Conservation (phyloP, 2,329 filamentous ascomycete genomes). For the Clarireedia paspali region DNA sequence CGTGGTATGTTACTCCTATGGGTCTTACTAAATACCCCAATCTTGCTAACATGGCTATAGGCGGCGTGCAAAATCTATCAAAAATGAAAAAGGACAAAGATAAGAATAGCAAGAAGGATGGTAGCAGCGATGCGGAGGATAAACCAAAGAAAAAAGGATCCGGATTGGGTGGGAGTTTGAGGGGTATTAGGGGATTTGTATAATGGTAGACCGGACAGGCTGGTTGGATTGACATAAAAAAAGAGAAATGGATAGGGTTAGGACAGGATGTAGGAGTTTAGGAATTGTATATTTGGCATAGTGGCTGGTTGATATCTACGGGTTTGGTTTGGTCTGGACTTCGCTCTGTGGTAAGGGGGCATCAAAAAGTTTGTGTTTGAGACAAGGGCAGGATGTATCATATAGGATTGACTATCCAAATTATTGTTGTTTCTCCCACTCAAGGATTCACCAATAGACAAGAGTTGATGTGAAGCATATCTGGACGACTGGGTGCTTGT, state of each 20-base stretch:
- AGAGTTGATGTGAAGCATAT: background rate
- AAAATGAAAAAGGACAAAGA: conserved; percentile 2
- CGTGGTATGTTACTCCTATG: conserved; percentile 37
- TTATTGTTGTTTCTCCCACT: too few relatives aligned
- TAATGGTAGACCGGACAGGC: background rate
- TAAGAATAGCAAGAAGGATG: conserved; percentile 1
- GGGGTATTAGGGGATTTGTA: background rate
- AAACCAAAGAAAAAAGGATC: conserved; percentile 7
- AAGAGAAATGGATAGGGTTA: background rate
- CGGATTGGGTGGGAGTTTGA: background rate
- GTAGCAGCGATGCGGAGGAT: conserved; percentile 15
- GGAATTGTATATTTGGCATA: background rate
- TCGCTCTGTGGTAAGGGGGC: too few relatives aligned
- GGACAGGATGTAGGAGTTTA: background rate
- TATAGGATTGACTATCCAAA: too few relatives aligned
- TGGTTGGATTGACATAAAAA: too few relatives aligned
- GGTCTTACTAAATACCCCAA: background rate
- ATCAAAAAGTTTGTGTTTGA: too few relatives aligned
- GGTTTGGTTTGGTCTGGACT: too few relatives aligned
- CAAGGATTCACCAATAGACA: too few relatives aligned
- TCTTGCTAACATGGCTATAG: background rate
- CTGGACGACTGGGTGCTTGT: background rate
- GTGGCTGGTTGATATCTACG: too few relatives aligned
- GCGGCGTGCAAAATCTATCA: conserved; percentile 5
- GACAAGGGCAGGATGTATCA: too few relatives aligned